A percentile compares a stretch with the other conserved stretches of the same genome.
phyloP scores from a whole-genome alignment of 768 basidiomycete genomes.

The Hypholoma fasciculare region DNA sequence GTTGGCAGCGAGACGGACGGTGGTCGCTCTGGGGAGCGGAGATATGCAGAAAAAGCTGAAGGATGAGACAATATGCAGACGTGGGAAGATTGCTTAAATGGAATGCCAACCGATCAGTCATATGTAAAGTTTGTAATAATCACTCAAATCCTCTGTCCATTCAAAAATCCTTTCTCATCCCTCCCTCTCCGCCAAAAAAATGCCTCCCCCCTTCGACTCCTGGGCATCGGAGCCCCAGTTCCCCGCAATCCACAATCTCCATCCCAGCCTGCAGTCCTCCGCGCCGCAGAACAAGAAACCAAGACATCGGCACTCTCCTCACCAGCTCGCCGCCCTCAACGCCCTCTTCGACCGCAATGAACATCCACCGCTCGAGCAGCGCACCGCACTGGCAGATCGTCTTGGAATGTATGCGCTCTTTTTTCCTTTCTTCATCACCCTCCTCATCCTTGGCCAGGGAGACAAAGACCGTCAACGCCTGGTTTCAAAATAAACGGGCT shows the following conservation, averaged over 20 bases:
- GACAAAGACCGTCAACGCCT: constrained; percentile 82
- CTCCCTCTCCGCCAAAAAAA: constrained; percentile 20
- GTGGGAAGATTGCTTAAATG: constrained; percentile 31
- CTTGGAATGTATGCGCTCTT: constrained; percentile 67
- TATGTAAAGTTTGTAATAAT: constrained; percentile 25
- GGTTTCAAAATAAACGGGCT: constrained; percentile 87
- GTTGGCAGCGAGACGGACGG: neutral
- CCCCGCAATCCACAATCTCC: constrained; percentile 16
- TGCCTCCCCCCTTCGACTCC: constrained; percentile 26
- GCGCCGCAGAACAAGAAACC: constrained; percentile 64
- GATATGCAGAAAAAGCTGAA: neutral
- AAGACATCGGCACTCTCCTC: constrained; percentile 72
- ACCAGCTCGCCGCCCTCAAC: constrained; percentile 75
- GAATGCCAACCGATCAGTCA: constrained; percentile 24
- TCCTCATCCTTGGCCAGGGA: constrained; percentile 49
- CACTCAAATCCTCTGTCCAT: constrained; percentile 28
- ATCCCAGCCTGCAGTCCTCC: constrained; percentile 26
- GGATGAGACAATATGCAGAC: constrained; percentile 22
- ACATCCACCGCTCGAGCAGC: constrained; percentile 70
- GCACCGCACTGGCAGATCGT: constrained; percentile 66
- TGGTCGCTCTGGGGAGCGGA: neutral
- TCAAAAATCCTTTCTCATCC: constrained; percentile 24
- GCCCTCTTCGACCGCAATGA: constrained; percentile 76
- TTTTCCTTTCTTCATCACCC: constrained; percentile 12
- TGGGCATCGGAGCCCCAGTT: constrained; percentile 26